Evolutionary conservation across 2,329 filamentous ascomycete species (phyloP).

Genomic region (Diplodia scrobiculata): DNA sequence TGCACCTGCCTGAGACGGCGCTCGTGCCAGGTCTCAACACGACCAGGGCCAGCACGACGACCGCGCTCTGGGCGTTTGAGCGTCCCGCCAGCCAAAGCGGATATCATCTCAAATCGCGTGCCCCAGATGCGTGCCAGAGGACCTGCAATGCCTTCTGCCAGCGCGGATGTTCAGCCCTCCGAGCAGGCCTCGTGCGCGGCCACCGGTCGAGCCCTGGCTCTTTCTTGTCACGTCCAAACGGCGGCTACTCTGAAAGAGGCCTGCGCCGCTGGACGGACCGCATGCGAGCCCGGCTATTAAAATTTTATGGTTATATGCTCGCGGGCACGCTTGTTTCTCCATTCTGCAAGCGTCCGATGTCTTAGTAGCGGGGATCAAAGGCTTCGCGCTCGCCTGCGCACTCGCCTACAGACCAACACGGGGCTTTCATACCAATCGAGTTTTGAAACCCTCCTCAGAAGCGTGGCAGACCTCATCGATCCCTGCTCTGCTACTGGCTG

Average conservation of each 20-base stretch:
- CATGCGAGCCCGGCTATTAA: constrained; percentile 10
- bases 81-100: constrained; percentile 5
- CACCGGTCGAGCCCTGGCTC: no score
- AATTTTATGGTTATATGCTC: constrained; percentile 28
- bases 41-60: not conserved
- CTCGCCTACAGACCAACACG: constrained; percentile 24
- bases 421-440: constrained; percentile 33
- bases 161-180: constrained; percentile 8
- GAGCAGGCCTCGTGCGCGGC: not conserved
- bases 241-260: not conserved
- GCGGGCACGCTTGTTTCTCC: constrained; percentile 23
- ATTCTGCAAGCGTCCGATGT: constrained; percentile 27
- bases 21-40: constrained; percentile 14
- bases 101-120: constrained; percentile 22
- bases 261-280: constrained; percentile 13
- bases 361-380: constrained; percentile 25
- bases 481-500: constrained; percentile 18
- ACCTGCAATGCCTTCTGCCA: not conserved
- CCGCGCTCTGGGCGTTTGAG: constrained; percentile 6
- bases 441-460: constrained; percentile 46
- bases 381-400: constrained; percentile 21
- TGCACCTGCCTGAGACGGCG: constrained; percentile 24
- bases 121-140: constrained; percentile 12
- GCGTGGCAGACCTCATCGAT: constrained; percentile 31
- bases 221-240: no score